Evolutionary conservation across 768 basidiomycete species (phyloP), one percentile per base, ranked within the genome.

Genomic region (Termitomyces sp.): DNA sequence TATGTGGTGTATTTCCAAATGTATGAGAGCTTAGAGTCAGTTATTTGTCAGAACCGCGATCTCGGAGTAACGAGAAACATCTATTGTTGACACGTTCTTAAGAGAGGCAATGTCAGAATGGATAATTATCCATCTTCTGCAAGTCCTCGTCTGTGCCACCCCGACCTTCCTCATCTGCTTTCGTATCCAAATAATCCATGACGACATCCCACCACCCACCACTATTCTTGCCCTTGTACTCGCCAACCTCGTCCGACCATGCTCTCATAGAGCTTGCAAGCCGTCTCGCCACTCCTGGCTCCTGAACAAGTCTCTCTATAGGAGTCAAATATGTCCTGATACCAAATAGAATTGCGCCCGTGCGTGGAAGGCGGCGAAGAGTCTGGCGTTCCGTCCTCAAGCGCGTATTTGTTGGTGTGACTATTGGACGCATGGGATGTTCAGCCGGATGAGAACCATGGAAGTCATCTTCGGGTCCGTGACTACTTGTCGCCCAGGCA

Each of bases 351-450:
- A 89, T 75, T 1, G 80, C 85, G 11, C 87, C 86, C 42, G 80
- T 82, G 3, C 75, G 71, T 11, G 83, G 83, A 52, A 90, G 76
- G 30, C 87, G 73, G 41, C 86, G 74, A 56, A 89, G 69, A 33
- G 82, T 84, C 71, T 89, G 87, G 23, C 87, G 73, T 65, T 89
- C 87, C 26, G 76, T 76, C 23, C 89, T 76, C 57, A 87, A 68
- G 8, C 80, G 78, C 19, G 89, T 68, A 5, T 74, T 73, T 23
- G 73, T 71, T 19, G 78, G 68, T n/a, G 64, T 70, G 30, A 74
- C 63, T n/a, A 58, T 60, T 37, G 64, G 62, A 1, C 53, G 61
- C 12, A 53, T 60, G 10, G 61, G 56, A 23, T 61, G 51, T 12
- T 62, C 53, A 41, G 60, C 50, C 17, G 57, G 54, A 47, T 57